Evolutionary conservation across 108 stramenopile genomes (phyloP).

Genomic region (Cyclostephanos tholiformis): DNA sequence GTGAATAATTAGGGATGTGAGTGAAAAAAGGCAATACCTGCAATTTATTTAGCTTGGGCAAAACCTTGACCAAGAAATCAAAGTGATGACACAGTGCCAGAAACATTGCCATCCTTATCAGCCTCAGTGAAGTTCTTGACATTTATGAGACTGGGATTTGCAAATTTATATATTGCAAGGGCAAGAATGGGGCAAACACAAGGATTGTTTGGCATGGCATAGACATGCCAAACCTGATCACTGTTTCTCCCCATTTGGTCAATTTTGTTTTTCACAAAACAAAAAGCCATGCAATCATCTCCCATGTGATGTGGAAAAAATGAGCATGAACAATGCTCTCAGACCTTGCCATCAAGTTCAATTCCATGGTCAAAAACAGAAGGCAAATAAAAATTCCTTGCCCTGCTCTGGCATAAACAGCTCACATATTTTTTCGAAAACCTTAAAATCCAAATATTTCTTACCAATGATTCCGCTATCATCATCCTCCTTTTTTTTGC

Average conservation of each 20-base stretch:
- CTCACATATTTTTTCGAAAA: slow-evolving; percentile 9
- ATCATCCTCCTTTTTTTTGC: slow-evolving; percentile 1
- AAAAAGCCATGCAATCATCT: slow-evolving; percentile 21
- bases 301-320: slow-evolving; percentile 8
- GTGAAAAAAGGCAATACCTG: slow-evolving; percentile 14
- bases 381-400: slow-evolving; percentile 19
- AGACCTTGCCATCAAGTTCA: slow-evolving; percentile 22
- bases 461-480: background rate
- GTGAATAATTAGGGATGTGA: too few relatives aligned
- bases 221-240: too few relatives aligned
- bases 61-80: slow-evolving; percentile 6
- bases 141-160: too few relatives aligned
- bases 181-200: too few relatives aligned
- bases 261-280: slow-evolving; percentile 26
- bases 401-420: slow-evolving; percentile 3
- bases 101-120: background rate
- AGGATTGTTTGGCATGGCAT: too few relatives aligned
- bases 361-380: slow-evolving; percentile 12
- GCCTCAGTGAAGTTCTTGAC: too few relatives aligned
- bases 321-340: slow-evolving; percentile 26
- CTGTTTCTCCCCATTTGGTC: slow-evolving; percentile 10
- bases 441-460: slow-evolving; percentile 9
- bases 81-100: slow-evolving; percentile 7
- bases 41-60: background rate
- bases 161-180: too few relatives aligned